These are phyloP conservation scores for Fusarium nodosum DNA, from an alignment of 2,329 filamentous ascomycete genomes.

Conservation along the genomic window DNA sequence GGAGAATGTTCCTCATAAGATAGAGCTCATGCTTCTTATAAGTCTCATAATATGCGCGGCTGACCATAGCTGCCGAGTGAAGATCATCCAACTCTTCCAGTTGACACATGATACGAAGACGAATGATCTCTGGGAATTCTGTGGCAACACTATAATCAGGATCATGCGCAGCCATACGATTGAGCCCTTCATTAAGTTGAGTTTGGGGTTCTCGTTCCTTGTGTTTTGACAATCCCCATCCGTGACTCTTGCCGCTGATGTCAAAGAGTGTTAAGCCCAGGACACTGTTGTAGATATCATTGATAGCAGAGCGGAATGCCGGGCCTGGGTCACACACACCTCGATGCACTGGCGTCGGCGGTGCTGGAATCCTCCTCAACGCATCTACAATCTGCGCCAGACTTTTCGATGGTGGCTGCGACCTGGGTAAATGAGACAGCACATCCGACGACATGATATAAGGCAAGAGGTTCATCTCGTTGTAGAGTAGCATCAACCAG, in stretches of 20 bases:
- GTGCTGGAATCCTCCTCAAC: constrained; percentile 60
- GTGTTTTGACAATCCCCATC: constrained; percentile 64
- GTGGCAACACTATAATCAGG: constrained; percentile 52
- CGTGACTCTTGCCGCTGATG: constrained; percentile 62
- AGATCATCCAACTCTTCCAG: constrained; percentile 60
- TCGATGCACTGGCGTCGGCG: constrained; percentile 58
- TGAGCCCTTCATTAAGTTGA: constrained; percentile 49
- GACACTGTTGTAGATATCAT: constrained; percentile 66
- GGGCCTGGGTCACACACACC: constrained; percentile 65
- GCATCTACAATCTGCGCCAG: constrained; percentile 61
- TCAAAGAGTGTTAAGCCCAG: constrained; percentile 64
- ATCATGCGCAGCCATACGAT: constrained; percentile 53
- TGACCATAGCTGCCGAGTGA: constrained; percentile 59
- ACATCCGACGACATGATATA: constrained; percentile 55
- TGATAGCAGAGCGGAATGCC: constrained; percentile 61
- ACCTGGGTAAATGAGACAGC: constrained; percentile 44
- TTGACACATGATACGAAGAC: constrained; percentile 58
- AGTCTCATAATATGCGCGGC: constrained; percentile 59
- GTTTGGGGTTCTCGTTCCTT: constrained; percentile 55
- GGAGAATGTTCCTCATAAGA: constrained; percentile 56
- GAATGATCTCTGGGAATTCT: constrained; percentile 56
- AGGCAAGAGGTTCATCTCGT: constrained; percentile 61
- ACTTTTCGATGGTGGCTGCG: constrained; percentile 54
- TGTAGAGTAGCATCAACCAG: constrained; percentile 66
- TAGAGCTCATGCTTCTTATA: constrained; percentile 61